These are phyloP conservation scores for Karstenula rhodostoma DNA, from an alignment of 2,329 filamentous ascomycete genomes.

Conservation along the genomic window DNA sequence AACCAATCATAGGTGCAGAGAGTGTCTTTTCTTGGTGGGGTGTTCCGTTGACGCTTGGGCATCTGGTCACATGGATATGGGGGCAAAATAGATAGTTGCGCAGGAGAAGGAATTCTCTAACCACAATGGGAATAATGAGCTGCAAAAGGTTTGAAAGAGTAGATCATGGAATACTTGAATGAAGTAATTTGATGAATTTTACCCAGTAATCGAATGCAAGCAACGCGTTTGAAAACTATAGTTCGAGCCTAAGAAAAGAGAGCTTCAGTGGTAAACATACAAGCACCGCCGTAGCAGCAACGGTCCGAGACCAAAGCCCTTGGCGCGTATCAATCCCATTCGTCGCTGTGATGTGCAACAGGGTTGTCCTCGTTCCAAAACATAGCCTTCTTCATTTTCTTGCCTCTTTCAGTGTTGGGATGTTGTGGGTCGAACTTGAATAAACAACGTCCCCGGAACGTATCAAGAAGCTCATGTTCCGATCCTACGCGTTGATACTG, in stretches of 20 bases:
- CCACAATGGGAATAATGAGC: background rate
- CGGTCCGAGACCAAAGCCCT: background rate
- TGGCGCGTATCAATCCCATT: background rate
- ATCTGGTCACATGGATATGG: conserved; percentile 30
- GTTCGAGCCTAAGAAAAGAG: background rate
- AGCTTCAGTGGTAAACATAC: background rate
- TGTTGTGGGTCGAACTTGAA: conserved; percentile 1
- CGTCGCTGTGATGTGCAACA: background rate
- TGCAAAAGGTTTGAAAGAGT: background rate
- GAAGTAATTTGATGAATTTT: too few relatives aligned
- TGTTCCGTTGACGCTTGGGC: conserved; percentile 30
- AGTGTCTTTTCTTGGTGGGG: conserved; percentile 38
- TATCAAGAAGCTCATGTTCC: background rate
- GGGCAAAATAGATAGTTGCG: conserved; percentile 17
- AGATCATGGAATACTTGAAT: background rate
- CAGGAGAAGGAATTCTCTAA: background rate
- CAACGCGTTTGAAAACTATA: background rate
- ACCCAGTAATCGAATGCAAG: too few relatives aligned
- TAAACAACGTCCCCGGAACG: background rate
- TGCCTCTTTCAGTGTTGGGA: background rate
- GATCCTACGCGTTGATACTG: background rate
- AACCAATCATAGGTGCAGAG: conserved; percentile 27
- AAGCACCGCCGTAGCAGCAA: background rate
- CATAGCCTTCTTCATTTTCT: background rate
- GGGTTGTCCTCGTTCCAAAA: background rate